Evolutionary conservation across 2,329 filamentous ascomycete genomes (phyloP).

Genomic region (Aspergillus brasiliensis): DNA sequence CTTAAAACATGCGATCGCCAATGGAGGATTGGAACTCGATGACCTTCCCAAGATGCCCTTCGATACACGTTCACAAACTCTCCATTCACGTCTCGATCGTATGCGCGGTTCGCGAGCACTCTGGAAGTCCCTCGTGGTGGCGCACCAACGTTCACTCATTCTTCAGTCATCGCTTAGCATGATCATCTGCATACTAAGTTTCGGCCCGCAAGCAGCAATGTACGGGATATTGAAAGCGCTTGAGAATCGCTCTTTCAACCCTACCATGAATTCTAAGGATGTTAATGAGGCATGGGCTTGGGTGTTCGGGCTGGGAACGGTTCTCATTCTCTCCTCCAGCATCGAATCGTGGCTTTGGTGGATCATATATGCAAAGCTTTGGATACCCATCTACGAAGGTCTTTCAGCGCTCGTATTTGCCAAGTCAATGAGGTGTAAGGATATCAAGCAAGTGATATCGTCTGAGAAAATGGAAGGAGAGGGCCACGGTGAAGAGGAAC

Average conservation of each 20-base stretch:
- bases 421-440: constrained; percentile 76
- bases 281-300: constrained; percentile 65
- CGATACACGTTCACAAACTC: constrained; percentile 53
- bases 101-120: constrained; percentile 47
- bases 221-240: constrained; percentile 66
- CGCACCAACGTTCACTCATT: constrained; percentile 59
- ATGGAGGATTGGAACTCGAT: constrained; percentile 61
- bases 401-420: constrained; percentile 73
- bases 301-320: constrained; percentile 64
- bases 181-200: constrained; percentile 59
- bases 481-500: constrained; percentile 51
- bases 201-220: constrained; percentile 71
- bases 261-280: constrained; percentile 37
- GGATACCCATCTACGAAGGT: constrained; percentile 68
- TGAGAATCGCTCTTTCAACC: constrained; percentile 54
- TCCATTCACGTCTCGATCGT: constrained; percentile 53
- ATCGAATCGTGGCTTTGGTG: constrained; percentile 69
- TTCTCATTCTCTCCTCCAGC: constrained; percentile 59
- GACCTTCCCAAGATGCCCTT: constrained; percentile 66
- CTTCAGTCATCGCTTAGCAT: constrained; percentile 63
- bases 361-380: constrained; percentile 64
- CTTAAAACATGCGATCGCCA: constrained; percentile 57
- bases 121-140: constrained; percentile 61
- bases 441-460: constrained; percentile 51
- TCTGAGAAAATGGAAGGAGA: constrained; percentile 45